Percentiles rank a stretch among this genome's conserved stretches.
phyloP scores from a whole-genome alignment of 768 basidiomycete genomes.

The Lyophyllum atratum region DNA sequence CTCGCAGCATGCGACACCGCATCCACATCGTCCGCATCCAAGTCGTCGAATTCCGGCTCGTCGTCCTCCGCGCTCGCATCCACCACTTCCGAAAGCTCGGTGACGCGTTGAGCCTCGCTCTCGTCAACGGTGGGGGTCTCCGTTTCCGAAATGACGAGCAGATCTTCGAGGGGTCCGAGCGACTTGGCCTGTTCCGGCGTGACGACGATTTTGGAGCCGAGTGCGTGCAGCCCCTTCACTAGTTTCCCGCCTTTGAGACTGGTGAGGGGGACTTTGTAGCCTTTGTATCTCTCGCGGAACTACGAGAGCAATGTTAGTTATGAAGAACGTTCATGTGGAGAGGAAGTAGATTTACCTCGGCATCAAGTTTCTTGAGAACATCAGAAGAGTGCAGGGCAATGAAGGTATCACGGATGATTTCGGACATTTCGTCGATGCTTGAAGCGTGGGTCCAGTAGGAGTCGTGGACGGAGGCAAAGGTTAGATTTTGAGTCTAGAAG shows the following conservation, averaged over 20 bases:
- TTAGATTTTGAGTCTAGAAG: constrained; percentile 64
- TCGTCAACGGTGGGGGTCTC: constrained; percentile 34
- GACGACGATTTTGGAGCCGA: constrained; percentile 47
- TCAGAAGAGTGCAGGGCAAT: constrained; percentile 89
- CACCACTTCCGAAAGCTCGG: constrained; percentile 7
- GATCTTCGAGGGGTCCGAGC: constrained; percentile 29
- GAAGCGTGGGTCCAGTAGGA: constrained; percentile 98
- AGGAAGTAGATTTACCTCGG: constrained; percentile 57
- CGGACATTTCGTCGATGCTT: constrained; percentile 85
- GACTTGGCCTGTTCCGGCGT: constrained; percentile 39
- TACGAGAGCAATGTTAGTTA: constrained; percentile 24
- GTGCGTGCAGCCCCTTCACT: constrained; percentile 39
- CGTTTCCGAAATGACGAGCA: constrained; percentile 42
- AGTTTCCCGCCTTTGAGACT: constrained; percentile 40
- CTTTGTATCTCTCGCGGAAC: constrained; percentile 79
- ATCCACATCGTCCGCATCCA: constrained; percentile 25
- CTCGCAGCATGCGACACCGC: constrained; percentile 11
- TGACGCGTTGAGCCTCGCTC: constrained; percentile 17
- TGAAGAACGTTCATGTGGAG: not conserved
- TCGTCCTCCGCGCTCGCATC: constrained; percentile 21
- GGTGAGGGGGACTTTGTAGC: constrained; percentile 64
- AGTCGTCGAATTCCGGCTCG: constrained; percentile 19
- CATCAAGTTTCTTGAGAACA: constrained; percentile 68
- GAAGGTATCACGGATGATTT: constrained; percentile 89
- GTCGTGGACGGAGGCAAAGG: constrained; percentile 96